Evolutionary conservation across 2,329 filamentous ascomycete species (phyloP), one percentile per base, ranked within the genome.

Genomic region (Aspergillus ustus): DNA sequence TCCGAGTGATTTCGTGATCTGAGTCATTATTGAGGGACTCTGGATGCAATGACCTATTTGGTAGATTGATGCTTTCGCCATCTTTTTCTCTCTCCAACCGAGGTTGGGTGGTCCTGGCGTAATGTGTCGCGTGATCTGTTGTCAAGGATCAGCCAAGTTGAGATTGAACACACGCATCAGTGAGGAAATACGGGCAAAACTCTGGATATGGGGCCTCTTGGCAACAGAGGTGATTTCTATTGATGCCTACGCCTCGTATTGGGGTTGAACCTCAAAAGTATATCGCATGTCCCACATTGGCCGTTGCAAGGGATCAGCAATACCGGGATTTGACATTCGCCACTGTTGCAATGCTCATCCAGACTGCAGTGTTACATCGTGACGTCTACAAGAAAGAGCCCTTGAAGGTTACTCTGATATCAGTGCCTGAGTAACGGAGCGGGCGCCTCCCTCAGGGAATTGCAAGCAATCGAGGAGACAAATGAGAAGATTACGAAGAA

Each of bases 281-380:
- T 29, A 13, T 22, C 22, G 46, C 48, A 51, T 48, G 25, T 29
- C 37, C 45, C 51, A 49, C 20, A 43, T 48, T 4, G 49, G 34
- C 28, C 15, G 11, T 51, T n/a, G 29, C 17, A 17, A 37, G 20
- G 29, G 17, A 5, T 37, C 15, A 40, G 34, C 29, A 7, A 20
- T 56, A 11, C 28, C 20, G 28, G 34, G 25, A 58, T 29, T 45
- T 34, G 57, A 53, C 50, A 40, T 25, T 54, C 9, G 44, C 50
- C 44, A 49, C 48, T 28, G 59, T 57, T 57, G 52, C 48, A 52
- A 52, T 49, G 31, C n/a, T 31, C 43, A 48, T 43, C 53, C 15
- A 49, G 52, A 28, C 53, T 52, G 52, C 53, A 43, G 53, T 61
- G 59, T 53, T 57, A 57, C 53, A 52, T 45, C 57, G 49, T 56